Conservation (phyloP, 257 asterid species). For the Solanum peruvianum region DNA sequence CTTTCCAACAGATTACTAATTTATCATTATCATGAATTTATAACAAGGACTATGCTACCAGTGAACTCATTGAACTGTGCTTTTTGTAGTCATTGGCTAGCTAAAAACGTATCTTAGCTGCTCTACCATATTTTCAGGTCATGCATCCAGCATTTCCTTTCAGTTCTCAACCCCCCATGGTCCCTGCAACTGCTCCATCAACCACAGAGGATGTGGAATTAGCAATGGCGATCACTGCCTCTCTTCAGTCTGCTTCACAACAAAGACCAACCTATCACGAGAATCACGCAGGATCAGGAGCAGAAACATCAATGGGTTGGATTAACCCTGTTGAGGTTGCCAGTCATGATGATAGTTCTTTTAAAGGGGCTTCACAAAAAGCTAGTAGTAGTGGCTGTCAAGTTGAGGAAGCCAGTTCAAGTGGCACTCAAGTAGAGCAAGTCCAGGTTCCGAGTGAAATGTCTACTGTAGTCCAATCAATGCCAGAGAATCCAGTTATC, state of each 20-base stretch:
- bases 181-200: slow-evolving; percentile 48
- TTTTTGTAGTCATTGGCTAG: not conserved
- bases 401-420: slow-evolving; percentile 19
- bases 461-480: slow-evolving; percentile 9
- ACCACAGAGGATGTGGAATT: slow-evolving; percentile 44
- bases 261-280: slow-evolving; percentile 16
- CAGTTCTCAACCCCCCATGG: slow-evolving; percentile 25
- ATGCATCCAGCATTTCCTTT: slow-evolving; percentile 42
- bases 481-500: slow-evolving; percentile 16
- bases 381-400: slow-evolving; percentile 16
- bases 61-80: not conserved
- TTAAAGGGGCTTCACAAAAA: slow-evolving; percentile 15
- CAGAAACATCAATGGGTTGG: slow-evolving; percentile 27
- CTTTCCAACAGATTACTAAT: not conserved
- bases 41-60: not conserved
- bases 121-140: slow-evolving; percentile 28
- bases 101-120: not conserved
- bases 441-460: slow-evolving; percentile 2
- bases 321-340: slow-evolving; percentile 5
- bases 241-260: slow-evolving; percentile 39
- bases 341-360: slow-evolving; percentile 7
- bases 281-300: slow-evolving; percentile 18
- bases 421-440: slow-evolving; percentile 13
- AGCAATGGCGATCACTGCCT: slow-evolving; percentile 57
- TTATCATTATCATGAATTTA: not conserved